Base-by-base conservation (phyloP, 1,284 basidiomycete genomes). In the Ceratobasidium sp. region DNA sequence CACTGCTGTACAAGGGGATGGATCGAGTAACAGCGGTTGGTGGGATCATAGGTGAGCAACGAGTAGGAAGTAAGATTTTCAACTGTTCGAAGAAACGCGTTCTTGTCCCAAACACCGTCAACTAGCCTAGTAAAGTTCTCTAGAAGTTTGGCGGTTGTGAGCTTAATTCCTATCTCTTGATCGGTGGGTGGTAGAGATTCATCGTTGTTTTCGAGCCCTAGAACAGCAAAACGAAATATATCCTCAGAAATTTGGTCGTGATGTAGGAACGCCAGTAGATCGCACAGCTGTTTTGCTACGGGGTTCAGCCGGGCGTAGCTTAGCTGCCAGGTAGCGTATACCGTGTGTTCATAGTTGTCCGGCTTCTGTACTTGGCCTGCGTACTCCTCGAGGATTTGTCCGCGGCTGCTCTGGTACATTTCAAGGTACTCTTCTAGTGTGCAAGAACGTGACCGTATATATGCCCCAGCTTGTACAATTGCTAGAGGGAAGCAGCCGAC, bases 401-500 rank as follows among this genome's bases (percentile, higher is more conserved):
- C 75, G 3, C 64, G 46, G 42, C 40, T 40, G 20, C 4, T 23
- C 52, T 23, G 56, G 33, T 44, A 44, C 17, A 76, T 33, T 12
- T 56, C 52, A 9, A 42, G 28, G n/a, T 57, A 56, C 12, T n/a
- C 40, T 2, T 17, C 44, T 20, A 54, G 26, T 10, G 38, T 42
- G 40, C 33, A 66, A 28, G 38, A 28, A 23, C 20, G 15, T 40
- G 48, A 48, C 28, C 52, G 50, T 33, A 69, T 57, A 57, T 66
- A 77, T 54, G 64, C 56, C 15, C 50, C 65, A 26, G 50, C 28
- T 44, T 77, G 75, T 15, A 64, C 59, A 17, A 77, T 40, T n/a
- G 64, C 50, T 10, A 68, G 64, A 6, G 52, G 20, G 10, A 69
- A 40, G 6, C 15, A n/a, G 23, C 75, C 65, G 4, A 69, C 23